phyloP scores from a whole-genome alignment of 106 monocot genomes.

The Vanilla planifolia region DNA sequence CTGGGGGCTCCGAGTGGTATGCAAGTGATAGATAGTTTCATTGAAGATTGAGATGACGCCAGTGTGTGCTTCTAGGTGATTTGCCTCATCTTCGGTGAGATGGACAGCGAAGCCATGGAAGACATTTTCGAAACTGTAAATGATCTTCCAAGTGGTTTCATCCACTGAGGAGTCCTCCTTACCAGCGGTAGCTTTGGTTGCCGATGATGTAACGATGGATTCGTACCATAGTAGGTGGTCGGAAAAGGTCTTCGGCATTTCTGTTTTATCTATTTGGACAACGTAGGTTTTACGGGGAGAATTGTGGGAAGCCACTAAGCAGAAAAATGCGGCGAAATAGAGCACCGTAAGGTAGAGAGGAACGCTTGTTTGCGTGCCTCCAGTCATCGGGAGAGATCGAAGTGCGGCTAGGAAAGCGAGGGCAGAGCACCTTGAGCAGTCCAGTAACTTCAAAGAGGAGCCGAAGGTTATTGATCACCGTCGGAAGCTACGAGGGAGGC shows the following conservation, averaged over 20 bases:
- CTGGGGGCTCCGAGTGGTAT: slow-evolving; percentile 71
- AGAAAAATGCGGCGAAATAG: slow-evolving; percentile 6
- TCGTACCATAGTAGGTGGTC: slow-evolving; percentile 70
- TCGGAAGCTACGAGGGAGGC: neutral
- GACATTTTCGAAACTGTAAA: slow-evolving; percentile 72
- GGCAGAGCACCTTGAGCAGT: neutral
- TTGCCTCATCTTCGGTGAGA: slow-evolving; percentile 37
- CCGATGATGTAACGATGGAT: slow-evolving; percentile 40
- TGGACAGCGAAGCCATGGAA: slow-evolving; percentile 63
- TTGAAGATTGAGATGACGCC: slow-evolving; percentile 52
- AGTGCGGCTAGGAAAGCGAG: neutral
- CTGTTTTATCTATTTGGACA: slow-evolving; percentile 61
- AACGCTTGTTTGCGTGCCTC: slow-evolving; percentile 4
- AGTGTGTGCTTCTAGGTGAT: slow-evolving; percentile 16
- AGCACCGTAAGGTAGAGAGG: neutral
- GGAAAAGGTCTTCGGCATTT: slow-evolving; percentile 57
- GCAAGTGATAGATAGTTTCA: slow-evolving; percentile 53
- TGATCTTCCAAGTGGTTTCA: slow-evolving; percentile 26
- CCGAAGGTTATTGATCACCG: neutral
- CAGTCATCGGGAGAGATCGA: slow-evolving; percentile 14
- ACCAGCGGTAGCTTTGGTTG: neutral
- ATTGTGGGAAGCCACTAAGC: neutral
- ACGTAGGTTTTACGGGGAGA: slow-evolving; percentile 41
- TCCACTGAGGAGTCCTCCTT: neutral
- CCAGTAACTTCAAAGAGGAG: neutral